Percentiles rank a stretch among this genome's conserved stretches.
These are phyloP conservation scores for Microdochium trichocladiopsis DNA, from an alignment of 2,329 filamentous ascomycete genomes.

Conservation along the genomic window DNA sequence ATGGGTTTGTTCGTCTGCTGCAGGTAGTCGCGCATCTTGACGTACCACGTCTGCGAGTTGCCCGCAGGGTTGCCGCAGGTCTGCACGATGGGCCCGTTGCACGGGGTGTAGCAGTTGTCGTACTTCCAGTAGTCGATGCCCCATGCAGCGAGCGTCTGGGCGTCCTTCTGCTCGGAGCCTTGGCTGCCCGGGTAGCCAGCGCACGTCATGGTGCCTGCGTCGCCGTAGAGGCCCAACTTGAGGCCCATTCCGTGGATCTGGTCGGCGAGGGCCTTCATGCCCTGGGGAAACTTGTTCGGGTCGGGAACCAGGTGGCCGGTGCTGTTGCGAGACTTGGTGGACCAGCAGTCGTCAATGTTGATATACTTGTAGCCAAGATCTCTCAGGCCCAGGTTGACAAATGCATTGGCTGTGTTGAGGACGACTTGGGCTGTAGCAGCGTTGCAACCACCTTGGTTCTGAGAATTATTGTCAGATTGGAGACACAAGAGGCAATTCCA, in stretches of 20 bases:
- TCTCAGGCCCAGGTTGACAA: slow-evolving; percentile 41
- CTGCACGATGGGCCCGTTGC: slow-evolving; percentile 26
- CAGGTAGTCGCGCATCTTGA: slow-evolving; percentile 44
- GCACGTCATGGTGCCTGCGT: slow-evolving; percentile 43
- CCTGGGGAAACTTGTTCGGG: slow-evolving; percentile 45
- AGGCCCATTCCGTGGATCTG: slow-evolving; percentile 48
- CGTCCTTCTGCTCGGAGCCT: slow-evolving; percentile 51
- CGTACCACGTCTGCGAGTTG: slow-evolving; percentile 34
- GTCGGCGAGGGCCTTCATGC: slow-evolving; percentile 45
- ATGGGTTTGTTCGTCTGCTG: slow-evolving; percentile 35
- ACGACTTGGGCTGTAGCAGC: slow-evolving; percentile 23
- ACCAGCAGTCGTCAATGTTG: slow-evolving; percentile 59
- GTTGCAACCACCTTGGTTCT: not conserved
- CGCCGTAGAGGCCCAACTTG: slow-evolving; percentile 58
- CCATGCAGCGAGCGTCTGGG: slow-evolving; percentile 49
- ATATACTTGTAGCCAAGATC: slow-evolving; percentile 51
- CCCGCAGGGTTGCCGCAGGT: slow-evolving; percentile 17
- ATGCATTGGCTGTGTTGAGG: slow-evolving; percentile 34
- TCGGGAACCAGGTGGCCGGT: slow-evolving; percentile 39
- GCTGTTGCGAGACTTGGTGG: slow-evolving; percentile 27
- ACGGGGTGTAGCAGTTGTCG: slow-evolving; percentile 43
- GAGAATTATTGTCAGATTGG: not conserved
- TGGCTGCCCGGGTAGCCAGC: slow-evolving; percentile 49
- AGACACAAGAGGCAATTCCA: not conserved
- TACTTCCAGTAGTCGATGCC: slow-evolving; percentile 54